These are phyloP conservation scores for Stromatinia cepivora DNA, from an alignment of 2,329 filamentous ascomycete species.

Conservation along the genomic window DNA sequence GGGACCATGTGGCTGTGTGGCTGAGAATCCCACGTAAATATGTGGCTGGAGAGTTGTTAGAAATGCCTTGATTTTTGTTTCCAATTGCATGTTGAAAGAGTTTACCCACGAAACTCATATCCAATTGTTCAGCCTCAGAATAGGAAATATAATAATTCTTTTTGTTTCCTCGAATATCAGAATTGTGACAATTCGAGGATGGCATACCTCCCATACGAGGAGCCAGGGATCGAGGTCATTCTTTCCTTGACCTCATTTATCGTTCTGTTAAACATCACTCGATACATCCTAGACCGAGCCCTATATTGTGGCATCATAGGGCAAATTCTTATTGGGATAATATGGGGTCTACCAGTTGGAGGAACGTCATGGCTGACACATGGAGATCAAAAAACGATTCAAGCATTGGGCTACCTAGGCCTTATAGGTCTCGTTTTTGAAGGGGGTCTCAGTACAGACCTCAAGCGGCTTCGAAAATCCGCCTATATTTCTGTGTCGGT, in stretches of 20 bases:
- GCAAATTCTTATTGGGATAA: conserved; percentile 68
- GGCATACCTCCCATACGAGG: conserved; percentile 56
- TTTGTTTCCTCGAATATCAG: background rate
- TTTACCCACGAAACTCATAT: background rate
- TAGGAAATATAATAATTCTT: background rate
- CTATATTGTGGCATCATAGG: conserved; percentile 72
- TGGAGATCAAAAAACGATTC: conserved; percentile 54
- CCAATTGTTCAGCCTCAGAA: background rate
- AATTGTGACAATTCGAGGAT: conserved; percentile 17
- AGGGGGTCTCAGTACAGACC: conserved; percentile 37
- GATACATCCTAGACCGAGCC: conserved; percentile 56
- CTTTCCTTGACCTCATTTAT: conserved; percentile 63
- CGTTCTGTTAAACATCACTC: conserved; percentile 59
- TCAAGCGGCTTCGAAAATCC: conserved; percentile 54
- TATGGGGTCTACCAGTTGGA: conserved; percentile 67
- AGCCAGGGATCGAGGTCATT: conserved; percentile 60
- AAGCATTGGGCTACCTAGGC: conserved; percentile 71
- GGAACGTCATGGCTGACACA: conserved; percentile 59
- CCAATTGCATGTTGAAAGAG: background rate
- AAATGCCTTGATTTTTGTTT: conserved; percentile 1
- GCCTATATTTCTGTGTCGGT: conserved; percentile 59
- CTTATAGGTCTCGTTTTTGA: conserved; percentile 73
- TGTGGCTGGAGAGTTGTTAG: background rate
- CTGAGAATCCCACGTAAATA: background rate
- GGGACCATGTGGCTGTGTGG: background rate